A percentile compares a stretch with the other conserved stretches of the same genome.
Evolutionary conservation across 352 stramenopile species (phyloP).

Genomic region (Lagenidium giganteum): DNA sequence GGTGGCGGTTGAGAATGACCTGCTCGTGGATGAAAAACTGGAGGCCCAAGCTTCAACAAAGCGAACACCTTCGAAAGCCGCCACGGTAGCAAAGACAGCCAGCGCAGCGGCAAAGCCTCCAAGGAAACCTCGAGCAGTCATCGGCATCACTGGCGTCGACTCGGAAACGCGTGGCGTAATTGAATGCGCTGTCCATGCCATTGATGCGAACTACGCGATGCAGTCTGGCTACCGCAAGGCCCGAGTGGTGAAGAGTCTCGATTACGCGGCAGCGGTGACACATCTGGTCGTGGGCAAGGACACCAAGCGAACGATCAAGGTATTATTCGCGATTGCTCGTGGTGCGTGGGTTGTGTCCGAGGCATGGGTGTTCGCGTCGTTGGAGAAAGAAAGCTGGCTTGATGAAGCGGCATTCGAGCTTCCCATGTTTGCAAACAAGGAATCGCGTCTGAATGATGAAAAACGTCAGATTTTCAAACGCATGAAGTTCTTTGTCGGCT

Average conservation of each 20-base stretch:
- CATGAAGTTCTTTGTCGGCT: conserved; percentile 51
- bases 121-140: conserved; percentile 36
- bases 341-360: conserved; percentile 65
- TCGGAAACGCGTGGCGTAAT: conserved; percentile 47
- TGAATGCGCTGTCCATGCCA: conserved; percentile 71
- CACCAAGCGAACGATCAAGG: conserved; percentile 77
- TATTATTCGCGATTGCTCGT: conserved; percentile 76
- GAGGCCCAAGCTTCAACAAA: not conserved
- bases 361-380: conserved; percentile 56
- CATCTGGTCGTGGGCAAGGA: conserved; percentile 70
- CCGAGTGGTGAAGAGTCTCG: conserved; percentile 73
- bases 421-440: conserved; percentile 34
- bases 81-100: not conserved
- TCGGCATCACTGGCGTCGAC: conserved; percentile 73
- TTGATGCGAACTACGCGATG: conserved; percentile 56
- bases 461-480: conserved; percentile 38
- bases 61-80: conserved; percentile 4
- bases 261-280: conserved; percentile 66
- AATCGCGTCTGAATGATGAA: conserved; percentile 29
- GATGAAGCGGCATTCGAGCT: conserved; percentile 51
- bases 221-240: conserved; percentile 49
- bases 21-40: conserved; percentile 2
- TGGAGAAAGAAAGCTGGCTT: conserved; percentile 51
- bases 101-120: not conserved
- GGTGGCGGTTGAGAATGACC: not conserved